These are phyloP conservation scores for Venturiaceae sp. DNA, from an alignment of 2,329 filamentous ascomycete genomes.

Conservation along the genomic window DNA sequence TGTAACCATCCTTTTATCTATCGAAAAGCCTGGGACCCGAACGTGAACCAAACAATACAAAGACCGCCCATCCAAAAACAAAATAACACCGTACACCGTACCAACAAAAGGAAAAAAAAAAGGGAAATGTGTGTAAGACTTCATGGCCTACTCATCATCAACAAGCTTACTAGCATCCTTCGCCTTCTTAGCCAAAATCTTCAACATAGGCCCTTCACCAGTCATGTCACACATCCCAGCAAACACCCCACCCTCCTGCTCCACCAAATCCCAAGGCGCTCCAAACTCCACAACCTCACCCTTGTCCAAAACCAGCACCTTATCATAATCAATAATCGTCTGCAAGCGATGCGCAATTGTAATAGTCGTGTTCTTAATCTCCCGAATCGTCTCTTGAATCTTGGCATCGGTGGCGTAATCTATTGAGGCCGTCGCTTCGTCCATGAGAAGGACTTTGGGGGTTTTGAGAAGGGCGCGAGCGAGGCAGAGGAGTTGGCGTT, in stretches of 20 bases:
- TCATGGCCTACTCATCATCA: neutral
- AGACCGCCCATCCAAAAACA: neutral
- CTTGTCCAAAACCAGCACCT: conserved; percentile 88
- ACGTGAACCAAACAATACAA: too few relatives aligned
- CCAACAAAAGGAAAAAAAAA: neutral
- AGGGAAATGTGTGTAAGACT: neutral
- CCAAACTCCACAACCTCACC: conserved; percentile 81
- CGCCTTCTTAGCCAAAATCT: conserved; percentile 45
- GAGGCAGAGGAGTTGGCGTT: conserved; percentile 88
- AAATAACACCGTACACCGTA: neutral
- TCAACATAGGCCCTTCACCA: conserved; percentile 50
- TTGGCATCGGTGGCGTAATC: conserved; percentile 93
- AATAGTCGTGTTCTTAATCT: conserved; percentile 83
- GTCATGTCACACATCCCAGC: conserved; percentile 60
- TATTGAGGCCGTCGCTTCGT: conserved; percentile 95
- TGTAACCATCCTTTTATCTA: too few relatives aligned
- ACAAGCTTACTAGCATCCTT: conserved; percentile 19
- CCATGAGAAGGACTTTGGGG: conserved; percentile 94
- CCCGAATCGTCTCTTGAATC: conserved; percentile 94
- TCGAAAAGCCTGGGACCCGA: too few relatives aligned
- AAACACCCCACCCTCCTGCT: conserved; percentile 56
- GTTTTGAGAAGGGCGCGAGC: conserved; percentile 86
- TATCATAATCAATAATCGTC: conserved; percentile 97
- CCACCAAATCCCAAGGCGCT: conserved; percentile 67
- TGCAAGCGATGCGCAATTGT: conserved; percentile 94